These are phyloP conservation scores for Plectosphaerella cucumerina DNA, from an alignment of 2,329 filamentous ascomycete species.

Conservation along the genomic window DNA sequence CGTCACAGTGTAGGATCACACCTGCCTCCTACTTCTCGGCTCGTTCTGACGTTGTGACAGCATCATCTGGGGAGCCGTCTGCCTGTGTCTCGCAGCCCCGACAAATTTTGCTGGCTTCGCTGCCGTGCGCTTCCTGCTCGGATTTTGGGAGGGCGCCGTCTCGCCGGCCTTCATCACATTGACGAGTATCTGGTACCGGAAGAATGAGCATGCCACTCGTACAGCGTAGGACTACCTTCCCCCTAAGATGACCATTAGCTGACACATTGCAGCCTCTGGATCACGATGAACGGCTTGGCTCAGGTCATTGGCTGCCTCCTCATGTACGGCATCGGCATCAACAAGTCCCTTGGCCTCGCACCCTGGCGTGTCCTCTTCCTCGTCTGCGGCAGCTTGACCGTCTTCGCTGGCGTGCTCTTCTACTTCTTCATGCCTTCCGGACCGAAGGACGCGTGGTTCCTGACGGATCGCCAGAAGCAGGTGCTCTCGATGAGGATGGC, in stretches of 20 bases:
- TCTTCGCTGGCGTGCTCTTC: slow-evolving; percentile 36
- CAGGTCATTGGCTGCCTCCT: slow-evolving; percentile 22
- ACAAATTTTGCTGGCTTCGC: slow-evolving; percentile 13
- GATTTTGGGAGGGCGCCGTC: slow-evolving; percentile 2
- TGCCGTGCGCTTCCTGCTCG: slow-evolving; percentile 14
- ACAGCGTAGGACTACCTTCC: slow-evolving; percentile 28
- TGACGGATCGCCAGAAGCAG: slow-evolving; percentile 35
- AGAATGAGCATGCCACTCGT: slow-evolving; percentile 46
- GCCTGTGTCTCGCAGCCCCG: slow-evolving; percentile 16
- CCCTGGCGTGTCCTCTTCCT: slow-evolving; percentile 46
- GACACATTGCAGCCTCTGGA: slow-evolving; percentile 19
- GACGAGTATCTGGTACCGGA: slow-evolving; percentile 25
- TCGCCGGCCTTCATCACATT: slow-evolving; percentile 23
- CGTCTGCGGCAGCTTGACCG: slow-evolving; percentile 43
- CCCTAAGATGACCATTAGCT: background rate
- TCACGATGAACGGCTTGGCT: slow-evolving; percentile 22
- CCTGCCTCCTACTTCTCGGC: background rate
- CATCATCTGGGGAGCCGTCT: background rate
- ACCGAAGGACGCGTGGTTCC: slow-evolving; percentile 44
- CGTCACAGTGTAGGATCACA: slow-evolving; percentile 32
- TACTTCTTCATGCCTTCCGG: slow-evolving; percentile 41
- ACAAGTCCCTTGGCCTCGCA: slow-evolving; percentile 27
- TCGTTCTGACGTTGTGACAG: background rate
- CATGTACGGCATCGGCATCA: slow-evolving; percentile 38
- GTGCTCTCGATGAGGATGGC: slow-evolving; percentile 30